Base-by-base conservation (phyloP, 768 basidiomycete genomes). In the Fibroporia radiculosa region DNA sequence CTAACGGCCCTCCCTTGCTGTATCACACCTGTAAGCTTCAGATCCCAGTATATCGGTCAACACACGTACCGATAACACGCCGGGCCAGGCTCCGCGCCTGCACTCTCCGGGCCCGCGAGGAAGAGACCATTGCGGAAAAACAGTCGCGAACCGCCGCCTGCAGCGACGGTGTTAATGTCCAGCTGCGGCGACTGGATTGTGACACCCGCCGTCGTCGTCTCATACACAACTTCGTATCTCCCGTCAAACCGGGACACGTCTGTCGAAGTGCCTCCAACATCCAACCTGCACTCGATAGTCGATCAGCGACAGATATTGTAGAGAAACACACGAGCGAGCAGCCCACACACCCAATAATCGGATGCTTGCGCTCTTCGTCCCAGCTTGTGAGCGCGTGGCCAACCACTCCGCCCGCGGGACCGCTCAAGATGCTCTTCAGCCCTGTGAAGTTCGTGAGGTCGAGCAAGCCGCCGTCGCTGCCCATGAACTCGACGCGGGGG, bases 121-220 rank as follows among this genome's bases (percentile, higher is more conserved):
- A 96, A 96, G 18, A 98, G 72, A 1, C 93, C 93, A 54, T 95
- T 93, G 20, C 81, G 74, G 72, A 88, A 97, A 3, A 79, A 83
- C 38, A 97, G 67, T 54, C 93, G 84, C 1, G 87, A 90, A 0
- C 93, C 95, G 34, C 93, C 93, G 2, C 95, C 93, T 0, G 95
- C 93, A 6, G 93, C 93, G 38, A 96, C 92, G 4, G 90, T 92
- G 60, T 95, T 95, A 63, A 97, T 93, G 56, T 96, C 93, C 14
- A 97, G 75, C 54, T 95, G 92, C 0, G 93, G 90, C 1, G 84
- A 85, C 58, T 93, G 90, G 41, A 97, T 89, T 0, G 86, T 86
- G 16, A 96, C 84, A 1, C 93, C 91, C 0, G 93, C 93, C 0
- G 93, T 97, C 0, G 93, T 95, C 0, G 93, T 93, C 62, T 97